Evolutionary conservation across 495 filamentous ascomycete genomes (phyloP).

Genomic region (Xylaria longipes): DNA sequence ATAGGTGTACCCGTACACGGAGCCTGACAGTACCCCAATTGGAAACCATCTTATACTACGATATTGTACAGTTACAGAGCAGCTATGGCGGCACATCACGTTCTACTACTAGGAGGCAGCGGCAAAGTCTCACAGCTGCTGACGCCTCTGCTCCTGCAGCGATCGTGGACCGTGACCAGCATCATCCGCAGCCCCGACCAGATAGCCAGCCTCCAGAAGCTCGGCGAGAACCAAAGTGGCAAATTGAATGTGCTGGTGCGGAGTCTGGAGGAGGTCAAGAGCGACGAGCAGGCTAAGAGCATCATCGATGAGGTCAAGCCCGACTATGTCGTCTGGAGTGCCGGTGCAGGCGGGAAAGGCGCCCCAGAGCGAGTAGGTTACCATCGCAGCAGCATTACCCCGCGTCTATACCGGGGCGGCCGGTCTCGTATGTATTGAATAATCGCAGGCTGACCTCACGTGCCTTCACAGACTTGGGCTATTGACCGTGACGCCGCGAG

Average conservation of each 20-base stretch:
- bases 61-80: background rate
- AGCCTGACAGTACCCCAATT: background rate
- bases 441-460: background rate
- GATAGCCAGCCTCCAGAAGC: conserved; percentile 63
- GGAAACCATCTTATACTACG: background rate
- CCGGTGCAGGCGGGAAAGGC: conserved; percentile 81
- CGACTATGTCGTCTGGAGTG: conserved; percentile 81
- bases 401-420: no score
- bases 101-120: conserved; percentile 81
- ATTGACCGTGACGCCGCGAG: conserved; percentile 74
- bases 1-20: background rate
- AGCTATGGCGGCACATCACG: conserved; percentile 44
- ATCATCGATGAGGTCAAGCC: conserved; percentile 66
- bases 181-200: conserved; percentile 77
- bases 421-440: background rate
- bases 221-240: conserved; percentile 61
- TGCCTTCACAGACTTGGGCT: conserved; percentile 41
- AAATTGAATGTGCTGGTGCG: conserved; percentile 64
- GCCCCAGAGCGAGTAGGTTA: conserved; percentile 57
- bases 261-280: conserved; percentile 69
- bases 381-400: background rate
- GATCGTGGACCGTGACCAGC: conserved; percentile 77
- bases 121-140: conserved; percentile 80
- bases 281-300: conserved; percentile 62
- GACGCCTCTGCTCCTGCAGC: conserved; percentile 74